Base-by-base conservation (phyloP, 768 basidiomycete genomes). In the Amanita subjunquillea region DNA sequence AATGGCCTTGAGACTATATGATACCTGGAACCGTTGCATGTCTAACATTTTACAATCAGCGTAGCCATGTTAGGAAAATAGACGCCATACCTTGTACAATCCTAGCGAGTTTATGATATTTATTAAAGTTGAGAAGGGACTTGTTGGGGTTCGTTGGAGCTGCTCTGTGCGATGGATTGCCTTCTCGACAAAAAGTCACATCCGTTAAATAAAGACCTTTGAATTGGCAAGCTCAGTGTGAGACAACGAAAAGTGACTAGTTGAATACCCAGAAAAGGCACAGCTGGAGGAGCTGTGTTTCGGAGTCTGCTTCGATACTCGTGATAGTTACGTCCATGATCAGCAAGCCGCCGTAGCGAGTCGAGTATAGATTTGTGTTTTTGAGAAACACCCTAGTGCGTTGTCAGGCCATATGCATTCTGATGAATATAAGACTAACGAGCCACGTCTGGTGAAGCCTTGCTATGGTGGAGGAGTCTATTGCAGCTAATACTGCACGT, bases 391-490 rank as follows among this genome's bases (percentile, higher is more conserved):
- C 85, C 82, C 91, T 93, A 32, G 50, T 39, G 49, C 40, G 48
- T 37, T 13, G 29, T 40, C 34, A 42, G 30, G 36, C 25, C 29
- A 23, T 20, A 40, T 30, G 30, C 8, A 30, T 30, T 9, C 30
- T 30, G 30, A 30, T 30, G 30, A 30, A 30, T 38, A 27, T n/a
- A 12, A 38, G 43, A 75, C 88, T 67, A 63, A 93, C 93, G 60
- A 79, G 75, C 95, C 95, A 98, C 0, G 95, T 97, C 69, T 93
- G 91, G 58, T 84, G 83, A 42, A 99, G 70, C 53, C 96, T 79
- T 22, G 91, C 80, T 58, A 99, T 94, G 1, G 91, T 96, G 15
- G 93, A 95, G 13, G 91, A 95, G 65, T 97, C 95, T 54, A 99
- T 73, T 4, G 95, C 95, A 7, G 92, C 94, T 47, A 98, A 73